phyloP scores from a whole-genome alignment of 2,329 filamentous ascomycete species.

The Penicillium sp. region DNA sequence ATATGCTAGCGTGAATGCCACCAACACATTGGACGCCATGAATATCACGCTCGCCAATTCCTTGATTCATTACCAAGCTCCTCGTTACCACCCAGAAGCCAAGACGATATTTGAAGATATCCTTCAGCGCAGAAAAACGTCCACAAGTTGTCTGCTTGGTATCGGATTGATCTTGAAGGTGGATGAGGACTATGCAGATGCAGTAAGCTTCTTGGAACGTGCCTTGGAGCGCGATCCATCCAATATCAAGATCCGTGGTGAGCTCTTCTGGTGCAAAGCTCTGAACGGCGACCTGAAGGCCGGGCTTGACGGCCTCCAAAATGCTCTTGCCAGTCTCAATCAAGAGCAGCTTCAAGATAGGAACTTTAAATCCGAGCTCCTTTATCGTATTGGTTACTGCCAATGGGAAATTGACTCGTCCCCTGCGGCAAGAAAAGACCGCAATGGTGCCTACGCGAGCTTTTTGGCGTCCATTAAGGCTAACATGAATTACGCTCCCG shows the following conservation, averaged over 20 bases:
- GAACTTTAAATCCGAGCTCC: conserved; percentile 77
- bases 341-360: conserved; percentile 58
- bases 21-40: conserved; percentile 69
- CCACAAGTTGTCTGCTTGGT: conserved; percentile 79
- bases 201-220: conserved; percentile 73
- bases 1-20: conserved; percentile 66
- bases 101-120: conserved; percentile 81
- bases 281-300: conserved; percentile 70
- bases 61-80: conserved; percentile 84
- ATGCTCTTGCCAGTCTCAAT: conserved; percentile 64
- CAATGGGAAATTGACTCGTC: conserved; percentile 80
- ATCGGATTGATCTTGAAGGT: conserved; percentile 91
- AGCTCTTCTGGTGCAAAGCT: conserved; percentile 89
- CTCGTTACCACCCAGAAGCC: conserved; percentile 84
- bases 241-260: conserved; percentile 77
- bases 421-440: conserved; percentile 70
- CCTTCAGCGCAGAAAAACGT: conserved; percentile 69
- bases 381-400: conserved; percentile 83
- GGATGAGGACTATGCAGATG: conserved; percentile 80
- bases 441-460: conserved; percentile 75
- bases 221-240: conserved; percentile 69
- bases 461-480: conserved; percentile 82
- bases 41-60: conserved; percentile 80
- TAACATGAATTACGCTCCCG: conserved; percentile 81
- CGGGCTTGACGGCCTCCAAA: conserved; percentile 68